Evolutionary conservation across 768 basidiomycete species (phyloP), one percentile per base, ranked within the genome.

Genomic region (Suillus subaureus): DNA sequence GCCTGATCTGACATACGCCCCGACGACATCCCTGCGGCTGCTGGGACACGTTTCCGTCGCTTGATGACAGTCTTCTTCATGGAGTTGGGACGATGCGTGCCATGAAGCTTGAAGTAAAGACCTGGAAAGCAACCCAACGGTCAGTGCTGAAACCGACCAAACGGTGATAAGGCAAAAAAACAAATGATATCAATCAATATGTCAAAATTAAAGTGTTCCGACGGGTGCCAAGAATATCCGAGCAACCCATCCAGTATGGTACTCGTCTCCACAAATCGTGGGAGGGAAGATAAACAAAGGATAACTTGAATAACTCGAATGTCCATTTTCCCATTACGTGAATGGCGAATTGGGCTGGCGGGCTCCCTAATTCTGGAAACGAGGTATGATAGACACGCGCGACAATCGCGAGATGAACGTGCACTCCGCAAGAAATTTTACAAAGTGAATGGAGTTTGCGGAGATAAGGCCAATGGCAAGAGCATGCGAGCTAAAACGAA

Each of bases 21-120:
- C 64, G 70, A 82, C 69, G 68, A 81, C 75, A 77, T 75, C 68
- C 77, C 74, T 64, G 77, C 84, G 23, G 91, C 94, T 61, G 97
- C 96, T 42, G 97, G 96, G 49, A 99, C 96, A 70, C 97, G 90
- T 80, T 99, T 99, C 69, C 97, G 85, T 40, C 97, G 87, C 81
- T 99, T 99, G 85, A 99, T 99, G 70, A 97, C 94, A 5, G 94
- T 92, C 83, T 99, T 98, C 80, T 97, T 99, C 96, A 99, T 97
- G 68, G 95, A 94, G 69, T 96, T 96, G 45, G 97, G 97, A 43
- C 97, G 89, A 72, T 98, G 96, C 2, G 93, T 94, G 57, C 96
- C 95, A 81, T 99, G 97, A 15, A 99, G 85, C 79, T 99, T 99
- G 85, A 94, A 97, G 81, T 99, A 99, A 11, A 99, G 86, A 64